Evolutionary conservation across 2,329 filamentous ascomycete species (phyloP), one percentile per base, ranked within the genome.

Genomic region (Fusarium annulatum): DNA sequence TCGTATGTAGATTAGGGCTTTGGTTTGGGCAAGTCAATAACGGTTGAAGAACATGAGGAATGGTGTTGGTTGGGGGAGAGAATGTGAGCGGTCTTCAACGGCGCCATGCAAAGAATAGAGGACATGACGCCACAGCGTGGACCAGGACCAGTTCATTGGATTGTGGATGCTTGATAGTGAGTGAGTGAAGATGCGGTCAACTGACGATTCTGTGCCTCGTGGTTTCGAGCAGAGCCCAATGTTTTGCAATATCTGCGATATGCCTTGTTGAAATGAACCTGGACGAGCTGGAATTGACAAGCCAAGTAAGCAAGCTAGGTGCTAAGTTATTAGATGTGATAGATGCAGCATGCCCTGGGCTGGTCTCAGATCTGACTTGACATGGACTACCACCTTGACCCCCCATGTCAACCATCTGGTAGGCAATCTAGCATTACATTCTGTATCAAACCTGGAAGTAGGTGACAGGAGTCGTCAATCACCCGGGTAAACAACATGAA

Each of bases 61-160:
- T 18, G 28, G 43, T 33, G 59, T 51, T 46, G 43, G 68, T 63
- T 67, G 45, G 59, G 59, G 42, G 58, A 60, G 46, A 61, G 41
- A 67, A 72, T 28, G 55, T 52, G 64, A 74, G 65, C 64, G 61
- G 71, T 61, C 64, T 76, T 60, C 55, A 68, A 68, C 63, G 57
- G 71, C 55, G 66, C 61, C 67, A 76, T 74, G 73, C 74, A 77
- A 53, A 69, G 49, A 69, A 74, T 63, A 61, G 56, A 63, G 61
- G 64, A 56, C 65, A 64, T 71, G 58, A 58, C 71, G 75, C 75
- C 73, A 71, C 73, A 65, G 41, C 41, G 26, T 55, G 51, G 34
- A 18, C 34, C 26, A 56, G 57, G 30, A 49, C 49, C 45, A 23
- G 57, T 66, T 63, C 38, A 42, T 51, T 49, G 61, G 41, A 38